Evolutionary conservation across 352 stramenopile genomes (phyloP).

Genomic region (Phytophthora pinifolia): DNA sequence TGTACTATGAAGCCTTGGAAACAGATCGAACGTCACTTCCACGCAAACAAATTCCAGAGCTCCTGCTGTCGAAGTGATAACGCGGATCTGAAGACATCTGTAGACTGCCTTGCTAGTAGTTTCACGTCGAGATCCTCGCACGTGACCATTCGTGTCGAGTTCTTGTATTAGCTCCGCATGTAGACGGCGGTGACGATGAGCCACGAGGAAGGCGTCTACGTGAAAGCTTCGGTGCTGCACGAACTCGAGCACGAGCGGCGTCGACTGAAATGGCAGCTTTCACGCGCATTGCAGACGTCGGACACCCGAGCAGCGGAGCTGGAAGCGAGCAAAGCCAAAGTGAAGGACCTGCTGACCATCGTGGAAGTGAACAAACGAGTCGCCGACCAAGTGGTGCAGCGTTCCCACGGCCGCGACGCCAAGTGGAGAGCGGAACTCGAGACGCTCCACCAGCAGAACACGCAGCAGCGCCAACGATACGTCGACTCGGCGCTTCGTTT

Average conservation of each 20-base stretch:
- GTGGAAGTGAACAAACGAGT: conserved; percentile 65
- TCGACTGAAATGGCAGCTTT: conserved; percentile 55
- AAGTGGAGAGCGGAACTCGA: conserved; percentile 36
- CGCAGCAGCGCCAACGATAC: conserved; percentile 27
- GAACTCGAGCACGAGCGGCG: conserved; percentile 58
- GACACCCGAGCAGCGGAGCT: conserved; percentile 39
- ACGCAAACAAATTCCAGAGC: no score
- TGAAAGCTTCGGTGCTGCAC: conserved; percentile 48
- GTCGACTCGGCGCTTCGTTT: conserved; percentile 18
- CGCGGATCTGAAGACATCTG: neutral
- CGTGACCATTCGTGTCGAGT: conserved; percentile 21
- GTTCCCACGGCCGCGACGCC: conserved; percentile 35
- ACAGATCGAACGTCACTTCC: no score
- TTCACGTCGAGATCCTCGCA: conserved; percentile 12
- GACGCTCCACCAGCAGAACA: conserved; percentile 19
- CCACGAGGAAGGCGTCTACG: conserved; percentile 37
- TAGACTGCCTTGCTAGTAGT: conserved; percentile 5
- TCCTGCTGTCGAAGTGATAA: no score
- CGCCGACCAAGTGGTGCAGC: conserved; percentile 43
- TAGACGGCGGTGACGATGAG: conserved; percentile 13
- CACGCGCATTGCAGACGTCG: conserved; percentile 35
- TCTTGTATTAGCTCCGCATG: conserved; percentile 4
- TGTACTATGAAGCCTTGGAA: no score
- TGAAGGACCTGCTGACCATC: conserved; percentile 69
- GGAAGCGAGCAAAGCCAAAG: conserved; percentile 40